Percentiles rank a stretch among this genome's conserved stretches.
phyloP scores from a whole-genome alignment of 495 filamentous ascomycete species.

The Lophiostoma macrostomum region DNA sequence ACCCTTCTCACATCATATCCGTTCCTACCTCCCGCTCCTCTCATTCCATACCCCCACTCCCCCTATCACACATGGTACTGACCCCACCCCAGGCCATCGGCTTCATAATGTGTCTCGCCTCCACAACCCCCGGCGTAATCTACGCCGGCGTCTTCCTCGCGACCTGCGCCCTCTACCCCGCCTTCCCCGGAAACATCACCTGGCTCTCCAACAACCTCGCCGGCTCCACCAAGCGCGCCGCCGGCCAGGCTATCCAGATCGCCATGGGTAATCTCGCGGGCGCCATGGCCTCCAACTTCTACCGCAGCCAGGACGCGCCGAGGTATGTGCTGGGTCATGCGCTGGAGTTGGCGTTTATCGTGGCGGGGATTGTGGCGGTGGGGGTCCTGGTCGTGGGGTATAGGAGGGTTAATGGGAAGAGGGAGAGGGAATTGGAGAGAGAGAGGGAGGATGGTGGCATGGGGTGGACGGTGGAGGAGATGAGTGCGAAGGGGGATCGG shows the following conservation, averaged over 20 bases:
- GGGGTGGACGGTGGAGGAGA: constrained; percentile 51
- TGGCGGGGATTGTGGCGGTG: constrained; percentile 57
- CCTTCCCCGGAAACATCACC: constrained; percentile 64
- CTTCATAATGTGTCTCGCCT: constrained; percentile 57
- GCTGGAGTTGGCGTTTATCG: constrained; percentile 67
- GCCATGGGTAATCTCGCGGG: constrained; percentile 71
- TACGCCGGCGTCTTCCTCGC: constrained; percentile 75
- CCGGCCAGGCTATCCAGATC: constrained; percentile 74
- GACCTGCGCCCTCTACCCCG: constrained; percentile 60
- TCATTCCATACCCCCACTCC: constrained; percentile 59
- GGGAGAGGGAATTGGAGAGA: constrained; percentile 43
- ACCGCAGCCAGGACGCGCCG: constrained; percentile 61
- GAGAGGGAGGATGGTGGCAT: constrained; percentile 47
- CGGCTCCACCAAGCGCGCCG: constrained; percentile 66
- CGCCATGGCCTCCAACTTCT: constrained; percentile 75
- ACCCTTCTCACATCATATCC: constrained; percentile 67
- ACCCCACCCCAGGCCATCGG: too few relatives aligned
- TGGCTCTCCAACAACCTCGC: constrained; percentile 69
- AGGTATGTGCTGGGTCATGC: constrained; percentile 66
- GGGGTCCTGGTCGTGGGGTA: constrained; percentile 57
- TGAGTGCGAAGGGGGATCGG: constrained; percentile 60
- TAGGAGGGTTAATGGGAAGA: constrained; percentile 53
- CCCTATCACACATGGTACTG: too few relatives aligned
- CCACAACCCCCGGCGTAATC: constrained; percentile 56
- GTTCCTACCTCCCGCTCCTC: constrained; percentile 68